A percentile compares a stretch with the other conserved stretches of the same genome.
phyloP scores from a whole-genome alignment of 2,329 filamentous ascomycete species.

The Aureobasidium pullulans region DNA sequence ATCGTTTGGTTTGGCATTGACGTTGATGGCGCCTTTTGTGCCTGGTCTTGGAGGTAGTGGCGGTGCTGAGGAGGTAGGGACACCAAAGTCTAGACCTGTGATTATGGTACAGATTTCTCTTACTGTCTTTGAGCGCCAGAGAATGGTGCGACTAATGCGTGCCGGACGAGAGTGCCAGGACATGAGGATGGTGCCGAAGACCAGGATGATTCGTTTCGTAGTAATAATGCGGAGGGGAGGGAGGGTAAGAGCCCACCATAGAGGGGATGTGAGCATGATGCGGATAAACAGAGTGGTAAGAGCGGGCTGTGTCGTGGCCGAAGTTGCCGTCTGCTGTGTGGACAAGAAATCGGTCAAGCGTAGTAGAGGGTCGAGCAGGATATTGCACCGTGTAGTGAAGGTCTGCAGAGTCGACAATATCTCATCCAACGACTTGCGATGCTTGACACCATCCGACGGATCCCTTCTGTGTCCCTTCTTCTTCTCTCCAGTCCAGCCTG shows the following conservation, averaged over 20 bases:
- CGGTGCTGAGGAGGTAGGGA: conserved; percentile 30
- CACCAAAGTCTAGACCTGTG: conserved; percentile 71
- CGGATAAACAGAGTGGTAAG: conserved; percentile 84
- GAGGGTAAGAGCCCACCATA: conserved; percentile 79
- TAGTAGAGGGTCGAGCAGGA: conserved; percentile 80
- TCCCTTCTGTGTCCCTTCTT: conserved; percentile 45
- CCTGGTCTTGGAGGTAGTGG: conserved; percentile 37
- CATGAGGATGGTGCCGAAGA: conserved; percentile 75
- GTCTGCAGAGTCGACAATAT: conserved; percentile 90
- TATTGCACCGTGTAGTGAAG: conserved; percentile 86
- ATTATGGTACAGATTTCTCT: conserved; percentile 62
- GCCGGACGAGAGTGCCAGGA: conserved; percentile 90
- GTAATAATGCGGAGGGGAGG: conserved; percentile 81
- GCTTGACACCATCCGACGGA: conserved; percentile 49
- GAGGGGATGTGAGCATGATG: conserved; percentile 76
- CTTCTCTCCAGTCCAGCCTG: conserved; percentile 63
- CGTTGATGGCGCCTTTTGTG: conserved; percentile 29
- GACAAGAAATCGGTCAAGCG: conserved; percentile 82
- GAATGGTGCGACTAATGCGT: conserved; percentile 72
- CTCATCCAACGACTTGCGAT: conserved; percentile 93
- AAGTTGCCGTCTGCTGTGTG: conserved; percentile 81
- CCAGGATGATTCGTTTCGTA: conserved; percentile 73
- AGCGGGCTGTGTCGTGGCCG: conserved; percentile 82
- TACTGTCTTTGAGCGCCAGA: conserved; percentile 80
- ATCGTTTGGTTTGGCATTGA: conserved; percentile 39